phyloP scores from a whole-genome alignment of 371 early-diverging fungal species.

The Cokeromyces recurvatus region DNA sequence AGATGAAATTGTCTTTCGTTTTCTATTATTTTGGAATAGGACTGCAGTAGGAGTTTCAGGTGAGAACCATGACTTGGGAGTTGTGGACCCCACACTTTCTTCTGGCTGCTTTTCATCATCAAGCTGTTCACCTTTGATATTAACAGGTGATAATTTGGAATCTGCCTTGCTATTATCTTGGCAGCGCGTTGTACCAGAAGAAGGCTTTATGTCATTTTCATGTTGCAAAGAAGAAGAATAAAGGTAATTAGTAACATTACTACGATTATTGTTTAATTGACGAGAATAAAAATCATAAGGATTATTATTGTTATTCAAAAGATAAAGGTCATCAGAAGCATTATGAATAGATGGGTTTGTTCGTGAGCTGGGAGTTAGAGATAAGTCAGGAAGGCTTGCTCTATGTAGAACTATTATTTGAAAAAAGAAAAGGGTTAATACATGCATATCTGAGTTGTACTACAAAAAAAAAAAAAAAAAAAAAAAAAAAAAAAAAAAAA shows the following conservation, averaged over 20 bases:
- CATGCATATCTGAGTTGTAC: too few species aligned
- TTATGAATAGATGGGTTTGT: too few species aligned
- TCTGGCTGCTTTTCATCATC: neutral
- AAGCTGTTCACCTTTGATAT: too few species aligned
- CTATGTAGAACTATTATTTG: conserved; percentile 6
- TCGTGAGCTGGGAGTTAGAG: conserved; percentile 2
- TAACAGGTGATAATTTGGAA: conserved; percentile 3
- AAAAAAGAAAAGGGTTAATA: too few species aligned
- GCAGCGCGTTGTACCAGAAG: too few species aligned
- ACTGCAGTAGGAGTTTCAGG: conserved; percentile 23
- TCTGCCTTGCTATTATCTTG: conserved; percentile 5
- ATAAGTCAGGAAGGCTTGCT: neutral
- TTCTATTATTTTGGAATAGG: conserved; percentile 1
- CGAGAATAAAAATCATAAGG: conserved; percentile 2
- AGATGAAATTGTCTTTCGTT: neutral
- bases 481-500: too few species aligned
- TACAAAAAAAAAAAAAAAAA: too few species aligned
- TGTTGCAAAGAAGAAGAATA: too few species aligned
- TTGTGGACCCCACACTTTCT: conserved; percentile 10
- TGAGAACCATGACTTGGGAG: conserved; percentile 20
- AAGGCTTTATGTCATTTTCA: too few species aligned
- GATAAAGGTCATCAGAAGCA: too few species aligned
- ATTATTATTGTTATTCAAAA: neutral
- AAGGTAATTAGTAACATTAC: conserved; percentile 10
- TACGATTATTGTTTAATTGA: conserved; percentile 9